These are phyloP conservation scores for Blepharisma undulans DNA, from an alignment of 169 alveolate species.

Conservation along the genomic window DNA sequence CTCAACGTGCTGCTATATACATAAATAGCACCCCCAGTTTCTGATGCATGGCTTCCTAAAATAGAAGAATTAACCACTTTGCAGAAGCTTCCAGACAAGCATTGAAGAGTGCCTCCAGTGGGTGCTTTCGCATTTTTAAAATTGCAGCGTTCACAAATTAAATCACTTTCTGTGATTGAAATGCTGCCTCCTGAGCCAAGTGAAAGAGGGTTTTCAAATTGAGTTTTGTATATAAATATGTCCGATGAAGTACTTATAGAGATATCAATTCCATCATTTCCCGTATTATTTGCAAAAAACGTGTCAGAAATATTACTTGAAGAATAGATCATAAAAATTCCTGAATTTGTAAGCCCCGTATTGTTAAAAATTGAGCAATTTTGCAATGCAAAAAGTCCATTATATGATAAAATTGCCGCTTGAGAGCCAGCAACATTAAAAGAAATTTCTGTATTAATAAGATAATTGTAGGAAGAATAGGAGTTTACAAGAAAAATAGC, in stretches of 20 bases:
- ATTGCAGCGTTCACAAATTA: background rate
- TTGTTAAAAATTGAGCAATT: background rate
- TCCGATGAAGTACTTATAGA: too few species aligned
- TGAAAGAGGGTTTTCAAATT: background rate
- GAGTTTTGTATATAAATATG: background rate
- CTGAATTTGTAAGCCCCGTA: too few species aligned
- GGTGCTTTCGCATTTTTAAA: background rate
- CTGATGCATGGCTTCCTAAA: background rate
- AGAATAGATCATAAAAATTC: background rate
- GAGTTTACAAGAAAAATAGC: too few species aligned
- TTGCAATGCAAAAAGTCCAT: too few species aligned
- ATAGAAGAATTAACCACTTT: background rate
- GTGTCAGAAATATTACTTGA: background rate
- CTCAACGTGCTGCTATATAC: background rate
- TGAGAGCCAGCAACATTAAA: background rate
- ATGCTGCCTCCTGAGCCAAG: background rate
- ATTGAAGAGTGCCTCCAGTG: background rate
- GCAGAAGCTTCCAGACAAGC: background rate
- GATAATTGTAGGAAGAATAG: too few species aligned
- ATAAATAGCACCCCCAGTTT: background rate
- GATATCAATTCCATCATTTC: background rate
- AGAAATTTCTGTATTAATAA: background rate
- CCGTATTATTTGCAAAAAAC: background rate
- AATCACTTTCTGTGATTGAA: background rate
- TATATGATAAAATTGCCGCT: background rate